Base-by-base conservation (phyloP, 2,329 filamentous ascomycete species). In the Fusarium coffeatum region DNA sequence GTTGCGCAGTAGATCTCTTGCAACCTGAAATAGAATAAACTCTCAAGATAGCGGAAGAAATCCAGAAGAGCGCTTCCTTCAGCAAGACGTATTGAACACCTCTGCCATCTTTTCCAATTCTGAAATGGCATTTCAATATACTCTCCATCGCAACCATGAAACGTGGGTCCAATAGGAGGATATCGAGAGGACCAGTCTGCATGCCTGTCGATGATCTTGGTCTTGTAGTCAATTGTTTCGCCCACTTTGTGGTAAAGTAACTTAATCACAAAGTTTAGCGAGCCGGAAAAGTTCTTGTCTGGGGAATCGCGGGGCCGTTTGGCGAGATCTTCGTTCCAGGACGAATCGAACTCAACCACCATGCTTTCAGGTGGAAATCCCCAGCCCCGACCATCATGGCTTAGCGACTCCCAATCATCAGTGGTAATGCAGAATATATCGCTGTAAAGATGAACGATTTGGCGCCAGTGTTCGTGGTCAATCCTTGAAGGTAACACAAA, bases 231-330 rank as follows among this genome's bases (percentile, higher is more conserved):
- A 8, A 5, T 7, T 10, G 3, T 5, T 2, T 8, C 8, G 1
- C 48, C 7, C 8, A 27, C 13, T 4, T 11, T 12, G 1, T 18
- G 6, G 22, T 37, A 51, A 6, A 51, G 32, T 6, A 16, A 20
- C 22, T 8, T 2, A 11, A 51, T 12, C 9, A 40, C 6, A 15
- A 51, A 40, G 6, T 16, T 15, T 12, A 51, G n/a, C 2, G 32
- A 27, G 9, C 12, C 48, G 4, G 48, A 23, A 10, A 27, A 8
- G 18, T 37, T 23, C 6, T 40, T 5, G 4, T 11, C 20, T 5
- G 7, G 16, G 9, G 6, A 10, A 2, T 3, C 6, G 6, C 2
- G 2, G 5, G 2, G 9, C 12, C 12, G 25, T 8, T 27, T 6
- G 8, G 25, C 22, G 7, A 51, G 22, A 27, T 8, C 7, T 7